Evolutionary conservation across 2,329 filamentous ascomycete species (phyloP).

Genomic region (Scolecobasidium constrictum): DNA sequence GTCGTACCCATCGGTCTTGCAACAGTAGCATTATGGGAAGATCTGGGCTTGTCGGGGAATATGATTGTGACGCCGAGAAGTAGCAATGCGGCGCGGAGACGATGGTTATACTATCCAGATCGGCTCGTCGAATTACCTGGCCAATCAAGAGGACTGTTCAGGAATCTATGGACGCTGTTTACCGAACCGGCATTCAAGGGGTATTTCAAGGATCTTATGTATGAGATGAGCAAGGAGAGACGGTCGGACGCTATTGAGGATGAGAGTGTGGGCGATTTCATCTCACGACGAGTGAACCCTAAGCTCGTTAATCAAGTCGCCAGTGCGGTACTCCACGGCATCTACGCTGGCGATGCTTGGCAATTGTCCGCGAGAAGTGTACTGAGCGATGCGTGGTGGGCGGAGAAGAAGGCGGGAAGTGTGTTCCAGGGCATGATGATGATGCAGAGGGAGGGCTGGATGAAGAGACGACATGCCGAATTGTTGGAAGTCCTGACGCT

Average conservation of each 20-base stretch:
- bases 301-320: constrained; percentile 58
- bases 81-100: constrained; percentile 46
- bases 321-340: constrained; percentile 72
- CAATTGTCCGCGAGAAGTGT: constrained; percentile 52
- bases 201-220: constrained; percentile 23
- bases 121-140: constrained; percentile 56
- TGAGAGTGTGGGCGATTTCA: constrained; percentile 61
- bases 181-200: constrained; percentile 48
- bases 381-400: constrained; percentile 12
- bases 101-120: constrained; percentile 84
- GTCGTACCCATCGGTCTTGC: constrained; percentile 16
- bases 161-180: constrained; percentile 26
- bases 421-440: constrained; percentile 9
- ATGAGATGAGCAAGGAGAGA: constrained; percentile 19
- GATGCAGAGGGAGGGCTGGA: neutral
- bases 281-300: constrained; percentile 44
- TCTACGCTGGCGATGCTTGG: constrained; percentile 84
- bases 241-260: constrained; percentile 37
- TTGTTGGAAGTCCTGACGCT: constrained; percentile 1
- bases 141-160: constrained; percentile 16
- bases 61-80: constrained; percentile 42
- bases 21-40: constrained; percentile 18
- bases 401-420: constrained; percentile 13
- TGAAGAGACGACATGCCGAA: constrained; percentile 1
- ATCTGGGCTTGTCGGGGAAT: constrained; percentile 45